Evolutionary conservation across 129 eudicot genomes (phyloP).

Genomic region (Chrysanthemum lavandulifolium): DNA sequence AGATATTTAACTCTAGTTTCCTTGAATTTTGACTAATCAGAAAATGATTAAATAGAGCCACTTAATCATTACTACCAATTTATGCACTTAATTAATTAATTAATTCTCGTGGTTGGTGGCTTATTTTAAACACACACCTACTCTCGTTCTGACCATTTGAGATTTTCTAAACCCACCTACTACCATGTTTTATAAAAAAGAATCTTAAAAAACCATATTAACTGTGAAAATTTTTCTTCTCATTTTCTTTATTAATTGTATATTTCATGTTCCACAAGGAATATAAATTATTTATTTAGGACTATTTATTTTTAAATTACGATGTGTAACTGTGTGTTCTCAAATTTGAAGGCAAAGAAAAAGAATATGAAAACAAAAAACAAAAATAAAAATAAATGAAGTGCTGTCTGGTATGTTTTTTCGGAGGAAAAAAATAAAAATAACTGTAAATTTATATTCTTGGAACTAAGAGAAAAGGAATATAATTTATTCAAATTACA

Average conservation of each 20-base stretch:
- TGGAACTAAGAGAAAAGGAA: too few species aligned
- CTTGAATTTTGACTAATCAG: constrained; percentile 1
- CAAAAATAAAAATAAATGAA: too few species aligned
- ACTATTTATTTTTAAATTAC: too few species aligned
- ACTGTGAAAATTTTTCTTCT: neutral
- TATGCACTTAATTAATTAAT: neutral
- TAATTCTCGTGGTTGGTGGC: constrained; percentile 19
- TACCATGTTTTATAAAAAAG: constrained; percentile 3
- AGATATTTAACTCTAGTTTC: neutral
- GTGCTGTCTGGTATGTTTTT: too few species aligned
- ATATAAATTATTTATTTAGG: too few species aligned
- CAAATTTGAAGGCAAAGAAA: too few species aligned
- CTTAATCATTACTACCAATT: neutral
- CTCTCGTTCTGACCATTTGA: constrained; percentile 7
- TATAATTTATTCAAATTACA: too few species aligned
- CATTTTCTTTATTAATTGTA: neutral
- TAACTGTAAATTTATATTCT: too few species aligned
- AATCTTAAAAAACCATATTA: constrained; percentile 2
- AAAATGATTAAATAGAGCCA: neutral
- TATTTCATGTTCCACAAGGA: neutral
- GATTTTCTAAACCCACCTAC: constrained; percentile 12
- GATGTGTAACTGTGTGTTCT: too few species aligned
- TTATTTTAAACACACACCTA: constrained; percentile 3
- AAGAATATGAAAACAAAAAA: too few species aligned
- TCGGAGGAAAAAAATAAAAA: too few species aligned